phyloP scores from a whole-genome alignment of 805 yeast genomes.

The Pichia exigua region DNA sequence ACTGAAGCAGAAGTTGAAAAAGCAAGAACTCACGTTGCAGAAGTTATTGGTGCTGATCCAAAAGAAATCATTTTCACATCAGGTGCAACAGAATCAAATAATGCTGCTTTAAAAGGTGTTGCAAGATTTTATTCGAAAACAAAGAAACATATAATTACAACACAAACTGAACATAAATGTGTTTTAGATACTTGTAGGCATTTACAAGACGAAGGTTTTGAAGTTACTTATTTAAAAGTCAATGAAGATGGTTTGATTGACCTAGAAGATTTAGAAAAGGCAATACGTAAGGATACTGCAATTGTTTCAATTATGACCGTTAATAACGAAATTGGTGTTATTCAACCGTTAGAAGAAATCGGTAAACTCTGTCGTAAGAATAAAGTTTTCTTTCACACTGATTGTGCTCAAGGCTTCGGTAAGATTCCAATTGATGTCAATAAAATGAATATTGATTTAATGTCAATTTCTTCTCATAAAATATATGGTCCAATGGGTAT shows the following conservation, averaged over 20 bases:
- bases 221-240: conserved; percentile 88
- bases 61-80: conserved; percentile 95
- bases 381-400: conserved; percentile 95
- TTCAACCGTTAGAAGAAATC: conserved; percentile 92
- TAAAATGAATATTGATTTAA: conserved; percentile 82
- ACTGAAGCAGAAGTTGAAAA: conserved; percentile 85
- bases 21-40: conserved; percentile 79
- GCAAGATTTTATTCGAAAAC: conserved; percentile 86
- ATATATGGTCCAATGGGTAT: conserved; percentile 97
- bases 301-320: conserved; percentile 94
- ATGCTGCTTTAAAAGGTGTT: conserved; percentile 92
- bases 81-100: conserved; percentile 97
- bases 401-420: conserved; percentile 96
- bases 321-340: conserved; percentile 95
- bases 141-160: conserved; percentile 89
- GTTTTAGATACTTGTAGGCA: conserved; percentile 95
- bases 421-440: conserved; percentile 90
- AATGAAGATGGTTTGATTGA: conserved; percentile 69
- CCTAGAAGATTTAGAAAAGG: conserved; percentile 67
- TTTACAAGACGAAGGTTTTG: conserved; percentile 94
- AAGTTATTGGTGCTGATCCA: conserved; percentile 84
- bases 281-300: conserved; percentile 86
- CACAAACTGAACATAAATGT: conserved; percentile 98
- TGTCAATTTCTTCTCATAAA: conserved; percentile 94
- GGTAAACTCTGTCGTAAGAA: conserved; percentile 78